phyloP scores from a whole-genome alignment of 2,329 filamentous ascomycete genomes.

The Hymenoscyphus fructigenus region DNA sequence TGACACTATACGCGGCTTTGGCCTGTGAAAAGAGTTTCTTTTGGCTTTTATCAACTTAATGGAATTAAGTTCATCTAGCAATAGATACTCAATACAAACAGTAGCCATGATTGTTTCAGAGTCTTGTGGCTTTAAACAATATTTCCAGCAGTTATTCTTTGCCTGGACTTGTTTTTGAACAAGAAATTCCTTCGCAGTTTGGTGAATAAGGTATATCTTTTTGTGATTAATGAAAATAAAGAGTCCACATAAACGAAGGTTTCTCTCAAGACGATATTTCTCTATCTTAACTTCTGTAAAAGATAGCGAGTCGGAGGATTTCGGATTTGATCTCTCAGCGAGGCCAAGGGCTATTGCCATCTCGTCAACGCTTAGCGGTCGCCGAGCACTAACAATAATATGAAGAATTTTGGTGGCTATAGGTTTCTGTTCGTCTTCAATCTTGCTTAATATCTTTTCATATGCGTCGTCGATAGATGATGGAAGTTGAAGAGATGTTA shows the following conservation, averaged over 20 bases:
- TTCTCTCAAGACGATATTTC: slow-evolving; percentile 26
- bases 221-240: slow-evolving; percentile 39
- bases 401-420: slow-evolving; percentile 37
- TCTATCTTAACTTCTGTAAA: slow-evolving; percentile 16
- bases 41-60: not conserved
- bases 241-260: slow-evolving; percentile 37
- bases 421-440: slow-evolving; percentile 23
- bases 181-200: slow-evolving; percentile 43
- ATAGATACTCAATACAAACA: not conserved
- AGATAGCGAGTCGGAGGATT: not conserved
- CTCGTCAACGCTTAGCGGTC: slow-evolving; percentile 38
- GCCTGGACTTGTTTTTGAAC: not conserved
- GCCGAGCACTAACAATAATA: slow-evolving; percentile 37
- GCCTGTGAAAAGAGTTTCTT: no score
- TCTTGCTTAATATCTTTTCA: slow-evolving; percentile 38
- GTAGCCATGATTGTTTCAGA: not conserved
- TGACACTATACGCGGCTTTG: not conserved
- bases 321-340: not conserved
- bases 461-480: slow-evolving; percentile 38
- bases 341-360: slow-evolving; percentile 34
- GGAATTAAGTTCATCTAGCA: not conserved
- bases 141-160: not conserved
- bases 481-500: slow-evolving; percentile 9
- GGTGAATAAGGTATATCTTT: slow-evolving; percentile 41
- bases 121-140: not conserved